Conservation (phyloP, 2,329 filamentous ascomycete species). For the Ceratocystiopsis sp. region DNA sequence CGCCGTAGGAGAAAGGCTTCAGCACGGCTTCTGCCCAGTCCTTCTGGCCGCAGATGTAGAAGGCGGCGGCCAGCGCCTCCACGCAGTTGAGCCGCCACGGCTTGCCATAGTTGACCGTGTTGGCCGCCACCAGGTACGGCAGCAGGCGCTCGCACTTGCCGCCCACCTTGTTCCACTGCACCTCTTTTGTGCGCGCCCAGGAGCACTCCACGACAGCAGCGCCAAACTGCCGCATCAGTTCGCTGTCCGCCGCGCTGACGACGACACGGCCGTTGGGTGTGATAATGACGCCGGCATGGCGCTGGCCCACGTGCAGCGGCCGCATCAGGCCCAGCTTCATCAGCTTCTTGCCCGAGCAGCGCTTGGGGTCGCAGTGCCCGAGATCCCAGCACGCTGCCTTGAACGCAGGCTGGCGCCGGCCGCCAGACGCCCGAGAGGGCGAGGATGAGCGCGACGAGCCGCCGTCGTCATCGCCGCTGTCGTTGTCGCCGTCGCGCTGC, state of each 20-base stretch:
- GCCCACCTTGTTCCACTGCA: constrained; percentile 81
- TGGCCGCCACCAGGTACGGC: constrained; percentile 90
- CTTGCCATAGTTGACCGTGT: constrained; percentile 92
- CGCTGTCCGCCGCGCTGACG: constrained; percentile 66
- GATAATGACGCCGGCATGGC: constrained; percentile 81
- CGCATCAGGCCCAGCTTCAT: constrained; percentile 90
- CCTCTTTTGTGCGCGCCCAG: constrained; percentile 83
- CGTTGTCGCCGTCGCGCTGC: constrained; percentile 13
- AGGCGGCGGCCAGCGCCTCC: constrained; percentile 83
- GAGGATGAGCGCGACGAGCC: constrained; percentile 1
- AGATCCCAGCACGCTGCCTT: constrained; percentile 97
- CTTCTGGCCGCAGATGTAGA: constrained; percentile 75
- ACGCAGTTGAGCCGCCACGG: constrained; percentile 93
- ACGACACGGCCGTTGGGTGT: constrained; percentile 84
- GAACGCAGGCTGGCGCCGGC: constrained; percentile 32
- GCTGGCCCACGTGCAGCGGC: constrained; percentile 79
- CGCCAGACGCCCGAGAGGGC: constrained; percentile 3
- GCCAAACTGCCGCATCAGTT: constrained; percentile 71
- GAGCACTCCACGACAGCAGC: constrained; percentile 95
- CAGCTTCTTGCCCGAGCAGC: constrained; percentile 87
- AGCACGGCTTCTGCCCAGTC: constrained; percentile 84
- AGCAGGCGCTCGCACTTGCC: constrained; percentile 83
- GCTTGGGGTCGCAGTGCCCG: constrained; percentile 91
- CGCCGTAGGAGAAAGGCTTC: constrained; percentile 72
- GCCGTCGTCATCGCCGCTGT: constrained; percentile 19